Evolutionary conservation across 2,329 filamentous ascomycete genomes (phyloP), one percentile per base, ranked within the genome.

Genomic region (Trichothecium sympodiale): DNA sequence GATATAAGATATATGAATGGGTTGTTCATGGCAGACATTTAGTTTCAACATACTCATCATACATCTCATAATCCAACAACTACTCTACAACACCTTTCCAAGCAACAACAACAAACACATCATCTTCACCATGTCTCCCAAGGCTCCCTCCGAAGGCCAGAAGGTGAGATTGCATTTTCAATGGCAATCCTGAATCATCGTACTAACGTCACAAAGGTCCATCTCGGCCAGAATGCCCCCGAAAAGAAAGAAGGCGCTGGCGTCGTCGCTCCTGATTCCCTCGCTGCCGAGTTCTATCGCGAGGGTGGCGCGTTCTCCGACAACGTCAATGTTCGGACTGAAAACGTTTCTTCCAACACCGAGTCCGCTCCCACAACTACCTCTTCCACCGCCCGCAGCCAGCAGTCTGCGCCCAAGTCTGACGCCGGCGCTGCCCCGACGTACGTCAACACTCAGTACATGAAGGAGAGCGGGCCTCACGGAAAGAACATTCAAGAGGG

Each of bases 211-310:
- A 27, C 8, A n/a, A 35, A 75, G 64, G 69, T 73, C 41, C 58
- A 57, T 14, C 56, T 57, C 31, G 62, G 66, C 37, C 43, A 55
- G 40, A 56, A 70, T 32, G 64, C 72, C 31, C 69, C 74, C 18
- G 38, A 50, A 1, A 69, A 66, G 39, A 53, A 62, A 13, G 84
- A 91, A 55, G 61, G 67, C 12, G 62, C 79, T 5, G 85, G 85
- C 35, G 48, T 65, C 17, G 68, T 89, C 2, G 60, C 70, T 31
- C 62, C 69, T 12, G 82, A 81, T 57, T 89, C 83, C 6, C 75
- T 93, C 5, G 85, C 85, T 9, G 80, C 76, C 39, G 79, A 89
- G 49, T 91, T 83, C 0, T 59, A 75, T 40, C 60, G 65, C 32
- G 46, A 62, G 16, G 68, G 68, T 38, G 83, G 81, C 43, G 61